These are phyloP conservation scores for Rickenella mellea DNA, from an alignment of 768 basidiomycete species.

Conservation along the genomic window DNA sequence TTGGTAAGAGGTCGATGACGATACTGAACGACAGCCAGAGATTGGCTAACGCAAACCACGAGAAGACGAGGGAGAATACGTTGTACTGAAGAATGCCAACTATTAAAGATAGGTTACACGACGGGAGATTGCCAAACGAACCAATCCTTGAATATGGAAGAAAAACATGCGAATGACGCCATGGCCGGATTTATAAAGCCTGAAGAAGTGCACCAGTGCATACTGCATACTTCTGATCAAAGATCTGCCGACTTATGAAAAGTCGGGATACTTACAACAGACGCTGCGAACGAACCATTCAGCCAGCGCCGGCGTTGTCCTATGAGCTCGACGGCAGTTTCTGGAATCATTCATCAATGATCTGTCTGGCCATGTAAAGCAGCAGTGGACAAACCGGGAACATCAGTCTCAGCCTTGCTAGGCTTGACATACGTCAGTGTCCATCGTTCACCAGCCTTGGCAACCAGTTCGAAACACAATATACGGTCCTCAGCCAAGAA, in stretches of 20 bases:
- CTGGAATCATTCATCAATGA: slow-evolving; percentile 18
- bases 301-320: slow-evolving; percentile 94
- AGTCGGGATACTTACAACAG: slow-evolving; percentile 47
- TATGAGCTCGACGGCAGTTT: slow-evolving; percentile 85
- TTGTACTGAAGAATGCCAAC: slow-evolving; percentile 51
- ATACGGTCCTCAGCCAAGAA: slow-evolving; percentile 92
- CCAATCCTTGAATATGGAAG: slow-evolving; percentile 87
- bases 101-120: not conserved
- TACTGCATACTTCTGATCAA: slow-evolving; percentile 39
- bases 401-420: slow-evolving; percentile 92
- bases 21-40: slow-evolving; percentile 94
- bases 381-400: slow-evolving; percentile 37
- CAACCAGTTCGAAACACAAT: slow-evolving; percentile 92
- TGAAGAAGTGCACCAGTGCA: slow-evolving; percentile 87
- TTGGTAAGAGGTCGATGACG: slow-evolving; percentile 80
- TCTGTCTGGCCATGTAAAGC: too few relatives aligned
- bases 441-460: slow-evolving; percentile 83
- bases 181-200: slow-evolving; percentile 79
- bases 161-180: slow-evolving; percentile 92
- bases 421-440: slow-evolving; percentile 90
- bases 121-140: slow-evolving; percentile 26
- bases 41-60: slow-evolving; percentile 90
- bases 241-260: not conserved
- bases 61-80: slow-evolving; percentile 74
- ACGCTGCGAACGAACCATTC: slow-evolving; percentile 93